Evolutionary conservation across 2,329 filamentous ascomycete species (phyloP), one percentile per base, ranked within the genome.

Genomic region (Cercospora sp.): DNA sequence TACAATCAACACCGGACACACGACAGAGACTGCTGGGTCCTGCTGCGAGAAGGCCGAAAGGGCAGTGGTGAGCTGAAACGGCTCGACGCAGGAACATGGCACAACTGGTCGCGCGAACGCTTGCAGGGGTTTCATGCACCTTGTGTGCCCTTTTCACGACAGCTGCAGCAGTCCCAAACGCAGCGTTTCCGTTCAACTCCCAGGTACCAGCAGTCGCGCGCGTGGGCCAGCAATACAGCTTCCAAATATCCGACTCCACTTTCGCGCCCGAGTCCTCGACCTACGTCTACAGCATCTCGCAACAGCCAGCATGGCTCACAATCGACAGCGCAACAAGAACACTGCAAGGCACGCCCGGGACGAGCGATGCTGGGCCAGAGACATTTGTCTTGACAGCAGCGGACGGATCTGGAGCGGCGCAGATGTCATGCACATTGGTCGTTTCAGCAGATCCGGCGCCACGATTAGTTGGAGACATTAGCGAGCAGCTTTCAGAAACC

Each of bases 151-250:
- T 70, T n/a, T 60, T 69, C 62, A 45, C 59, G 23, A 65, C 66
- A 33, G 63, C 67, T 48, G 60, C 36, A 42, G 78, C 78, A 65
- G 71, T 69, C 26, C 79, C 80, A 18, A 77, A 78, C 55, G 75
- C 81, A 63, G 82, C 83, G 58, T 94, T 94, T 73, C 93, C 93
- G 0, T 84, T 96, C 78, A 96, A 95, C 79, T 89, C 91, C 2
- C 93, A 97, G 78, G 85, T 96, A 0, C 93, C 93, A 33, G 90
- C 90, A 3, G 90, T 94, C 63, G 93, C 92, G 20, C 86, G 91
- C 71, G 83, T 91, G 67, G 86, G 85, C 48, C 77, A 89, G 73
- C 83, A 84, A 2, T 95, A 92, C 79, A 86, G 83, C 9, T 93
- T 94, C 75, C 83, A 86, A 31, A 91, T 96, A 74, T 90, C 91